A percentile compares a stretch with the other conserved stretches of the same genome.
Conservation (phyloP, 495 filamentous ascomycete genomes). For the Aspergillus conjunctus region DNA sequence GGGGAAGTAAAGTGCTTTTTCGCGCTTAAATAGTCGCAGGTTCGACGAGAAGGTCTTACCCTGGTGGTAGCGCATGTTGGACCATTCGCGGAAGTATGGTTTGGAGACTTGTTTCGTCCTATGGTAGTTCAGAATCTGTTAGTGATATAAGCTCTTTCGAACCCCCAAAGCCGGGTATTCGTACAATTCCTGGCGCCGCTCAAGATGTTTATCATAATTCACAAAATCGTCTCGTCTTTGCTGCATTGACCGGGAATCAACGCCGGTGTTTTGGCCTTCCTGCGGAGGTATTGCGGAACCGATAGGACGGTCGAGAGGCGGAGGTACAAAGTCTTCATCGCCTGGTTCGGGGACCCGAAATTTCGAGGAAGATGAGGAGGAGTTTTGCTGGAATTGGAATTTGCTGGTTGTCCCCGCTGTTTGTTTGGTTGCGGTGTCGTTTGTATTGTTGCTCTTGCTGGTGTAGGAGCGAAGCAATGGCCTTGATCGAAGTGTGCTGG, state of each 20-base stretch:
- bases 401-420: conserved; percentile 11
- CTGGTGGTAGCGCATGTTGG: conserved; percentile 73
- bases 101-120: conserved; percentile 63
- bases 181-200: conserved; percentile 71
- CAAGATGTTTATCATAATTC: conserved; percentile 80
- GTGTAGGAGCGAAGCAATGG: conserved; percentile 38
- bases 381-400: conserved; percentile 40
- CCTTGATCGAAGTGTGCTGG: conserved; percentile 27
- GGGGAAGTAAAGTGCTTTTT: conserved; percentile 85
- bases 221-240: conserved; percentile 80
- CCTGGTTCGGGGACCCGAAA: conserved; percentile 36
- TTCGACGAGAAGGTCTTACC: conserved; percentile 90
- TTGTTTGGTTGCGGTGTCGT: conserved; percentile 18
- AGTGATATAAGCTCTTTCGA: neutral
- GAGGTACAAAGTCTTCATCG: conserved; percentile 65
- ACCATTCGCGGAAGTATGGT: conserved; percentile 93
- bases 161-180: conserved; percentile 14
- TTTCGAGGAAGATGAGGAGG: conserved; percentile 22
- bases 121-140: conserved; percentile 9
- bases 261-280: conserved; percentile 76
- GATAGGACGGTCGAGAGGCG: conserved; percentile 74
- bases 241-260: conserved; percentile 65
- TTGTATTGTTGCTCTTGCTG: conserved; percentile 27
- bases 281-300: conserved; percentile 72
- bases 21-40: conserved; percentile 69